Evolutionary conservation across 1,139 yeast genomes (phyloP).

Genomic region (Pichia sp.): DNA sequence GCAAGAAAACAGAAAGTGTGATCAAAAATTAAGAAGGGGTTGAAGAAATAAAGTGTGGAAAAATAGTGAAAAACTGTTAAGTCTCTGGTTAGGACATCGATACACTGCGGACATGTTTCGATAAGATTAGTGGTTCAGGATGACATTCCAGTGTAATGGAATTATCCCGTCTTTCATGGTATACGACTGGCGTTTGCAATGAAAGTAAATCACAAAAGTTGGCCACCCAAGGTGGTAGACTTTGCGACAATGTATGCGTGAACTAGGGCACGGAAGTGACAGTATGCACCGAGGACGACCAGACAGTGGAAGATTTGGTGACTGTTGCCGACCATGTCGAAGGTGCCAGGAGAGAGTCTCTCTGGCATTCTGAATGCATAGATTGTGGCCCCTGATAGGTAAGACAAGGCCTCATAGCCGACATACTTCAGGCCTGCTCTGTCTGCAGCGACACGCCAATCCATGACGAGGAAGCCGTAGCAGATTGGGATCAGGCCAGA

Average conservation of each 20-base stretch:
- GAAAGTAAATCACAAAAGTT: neutral
- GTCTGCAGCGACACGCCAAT: slow-evolving; percentile 43
- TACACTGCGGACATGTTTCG: no score
- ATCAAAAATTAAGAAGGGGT: neutral
- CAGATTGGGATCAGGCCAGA: slow-evolving; percentile 72
- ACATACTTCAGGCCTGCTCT: slow-evolving; percentile 62
- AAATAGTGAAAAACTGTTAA: neutral
- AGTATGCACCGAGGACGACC: slow-evolving; percentile 76
- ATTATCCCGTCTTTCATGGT: no score
- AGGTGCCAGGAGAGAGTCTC: slow-evolving; percentile 58
- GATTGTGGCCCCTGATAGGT: slow-evolving; percentile 72
- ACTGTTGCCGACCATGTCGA: slow-evolving; percentile 75
- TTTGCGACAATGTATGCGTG: slow-evolving; percentile 56
- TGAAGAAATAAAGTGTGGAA: neutral
- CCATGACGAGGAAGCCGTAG: slow-evolving; percentile 45
- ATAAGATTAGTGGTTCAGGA: no score
- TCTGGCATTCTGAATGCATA: slow-evolving; percentile 84
- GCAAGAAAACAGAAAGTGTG: neutral
- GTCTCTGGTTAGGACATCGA: no score
- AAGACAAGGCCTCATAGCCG: slow-evolving; percentile 63
- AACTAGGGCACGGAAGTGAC: slow-evolving; percentile 68
- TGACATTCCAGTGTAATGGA: no score
- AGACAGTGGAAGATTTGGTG: slow-evolving; percentile 84
- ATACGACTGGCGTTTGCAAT: neutral
- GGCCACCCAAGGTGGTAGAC: slow-evolving; percentile 21